Evolutionary conservation across 768 basidiomycete genomes (phyloP), one percentile per base, ranked within the genome.

Genomic region (Boletus rufocinnamomeus): DNA sequence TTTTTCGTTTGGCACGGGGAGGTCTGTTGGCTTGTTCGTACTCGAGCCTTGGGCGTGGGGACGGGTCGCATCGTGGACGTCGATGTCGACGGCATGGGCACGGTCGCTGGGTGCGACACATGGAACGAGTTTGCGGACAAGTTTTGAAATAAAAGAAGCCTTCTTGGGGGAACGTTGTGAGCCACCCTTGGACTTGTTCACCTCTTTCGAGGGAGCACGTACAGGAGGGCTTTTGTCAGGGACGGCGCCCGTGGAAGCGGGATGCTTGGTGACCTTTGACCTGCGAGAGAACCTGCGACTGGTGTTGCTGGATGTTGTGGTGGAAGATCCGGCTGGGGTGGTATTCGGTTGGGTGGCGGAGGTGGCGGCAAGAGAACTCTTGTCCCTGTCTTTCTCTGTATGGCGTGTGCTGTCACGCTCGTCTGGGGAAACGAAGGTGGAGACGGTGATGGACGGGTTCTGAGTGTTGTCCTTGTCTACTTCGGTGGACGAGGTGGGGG

Each of bases 61-160:
- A 58, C 52, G 66, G 5, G 69, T 49, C 0, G 27, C 37, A 30
- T 66, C 69, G 28, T 65, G 63, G 35, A 71, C 50, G 63, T 78
- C 78, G 56, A 77, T 66, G 43, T 84, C 81, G 50, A 80, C 60
- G 48, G 70, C 66, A 56, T 83, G 82, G n/a, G 79, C 64, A 58
- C 74, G 74, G 41, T 75, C 67, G 21, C 79, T 82, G 23, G 84
- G 77, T n/a, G 81, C 77, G 48, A 87, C 74, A 59, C 89, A 91
- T 35, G 88, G 89, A 50, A 89, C 79, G 53, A 90, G 79, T 59
- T 81, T 79, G 61, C 78, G 82, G 52, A 89, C 68, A 57, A 90
- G 74, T 69, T 79, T 84, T 52, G 82, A 80, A 58, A 88, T 72
- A 64, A 89, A 80, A 25, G 86, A 84, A 52, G 79, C 75, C 75